phyloP scores from a whole-genome alignment of 768 basidiomycete genomes.

The Termitomyces heimii region DNA sequence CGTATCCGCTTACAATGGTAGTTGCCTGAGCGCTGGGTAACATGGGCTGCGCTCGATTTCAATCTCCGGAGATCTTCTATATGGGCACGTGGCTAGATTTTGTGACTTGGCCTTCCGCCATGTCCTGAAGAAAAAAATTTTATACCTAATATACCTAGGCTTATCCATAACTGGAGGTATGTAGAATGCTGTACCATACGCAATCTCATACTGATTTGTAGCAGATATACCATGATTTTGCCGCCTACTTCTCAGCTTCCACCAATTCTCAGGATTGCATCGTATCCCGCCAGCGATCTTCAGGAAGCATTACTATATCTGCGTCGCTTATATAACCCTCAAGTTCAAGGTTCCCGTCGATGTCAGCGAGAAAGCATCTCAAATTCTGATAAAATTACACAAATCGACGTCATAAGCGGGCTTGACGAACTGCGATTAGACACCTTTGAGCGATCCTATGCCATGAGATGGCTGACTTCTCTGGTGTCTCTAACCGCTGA shows the following conservation, averaged over 20 bases:
- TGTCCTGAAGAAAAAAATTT: not conserved
- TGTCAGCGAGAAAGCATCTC: conserved; percentile 10
- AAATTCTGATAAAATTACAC: not conserved
- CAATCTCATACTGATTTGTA: not conserved
- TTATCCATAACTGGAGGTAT: not conserved
- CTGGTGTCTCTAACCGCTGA: conserved; percentile 39
- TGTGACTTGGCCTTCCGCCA: not conserved
- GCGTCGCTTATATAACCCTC: conserved; percentile 50
- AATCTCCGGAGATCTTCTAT: not conserved
- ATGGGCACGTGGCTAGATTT: not conserved
- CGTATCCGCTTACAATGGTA: not conserved
- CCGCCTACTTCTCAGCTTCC: conserved; percentile 54
- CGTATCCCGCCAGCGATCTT: conserved; percentile 30
- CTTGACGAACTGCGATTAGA: conserved; percentile 42
- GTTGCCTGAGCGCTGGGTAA: conserved; percentile 8
- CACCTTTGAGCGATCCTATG: conserved; percentile 62
- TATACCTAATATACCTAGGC: not conserved
- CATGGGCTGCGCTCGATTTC: not conserved
- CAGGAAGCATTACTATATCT: conserved; percentile 44
- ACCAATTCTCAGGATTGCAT: conserved; percentile 38
- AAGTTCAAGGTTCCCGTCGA: conserved; percentile 53
- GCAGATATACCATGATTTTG: conserved; percentile 1
- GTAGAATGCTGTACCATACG: not conserved
- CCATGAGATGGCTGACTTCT: conserved; percentile 69
- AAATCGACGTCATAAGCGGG: not conserved